Percentiles rank a stretch among this genome's conserved stretches.
phyloP scores from a whole-genome alignment of 352 stramenopile species.

The Lagenidium sp. region DNA sequence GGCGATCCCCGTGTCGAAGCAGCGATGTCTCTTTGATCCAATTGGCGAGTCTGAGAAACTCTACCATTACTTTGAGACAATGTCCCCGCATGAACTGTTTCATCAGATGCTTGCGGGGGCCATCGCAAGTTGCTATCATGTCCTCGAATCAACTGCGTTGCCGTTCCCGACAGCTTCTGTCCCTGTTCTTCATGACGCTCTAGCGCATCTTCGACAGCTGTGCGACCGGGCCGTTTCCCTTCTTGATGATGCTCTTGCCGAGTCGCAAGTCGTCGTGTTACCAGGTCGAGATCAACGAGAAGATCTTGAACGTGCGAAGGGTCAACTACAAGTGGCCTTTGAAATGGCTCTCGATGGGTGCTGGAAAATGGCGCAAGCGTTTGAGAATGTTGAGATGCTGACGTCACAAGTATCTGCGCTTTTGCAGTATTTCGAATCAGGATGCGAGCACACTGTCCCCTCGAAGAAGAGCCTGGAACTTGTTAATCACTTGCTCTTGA shows the following conservation, averaged over 20 bases:
- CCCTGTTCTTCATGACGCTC: conserved; percentile 22
- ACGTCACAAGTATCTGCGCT: conserved; percentile 40
- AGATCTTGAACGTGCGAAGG: conserved; percentile 25
- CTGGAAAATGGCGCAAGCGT: conserved; percentile 40
- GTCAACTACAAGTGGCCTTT: conserved; percentile 62
- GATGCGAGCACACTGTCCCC: too few relatives aligned
- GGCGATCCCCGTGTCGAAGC: conserved; percentile 38
- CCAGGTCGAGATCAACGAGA: conserved; percentile 25
- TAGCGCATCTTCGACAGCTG: conserved; percentile 22
- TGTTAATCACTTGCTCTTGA: conserved; percentile 9
- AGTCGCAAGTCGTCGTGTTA: conserved; percentile 55
- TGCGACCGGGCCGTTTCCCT: conserved; percentile 41
- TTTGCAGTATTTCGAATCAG: conserved; percentile 30
- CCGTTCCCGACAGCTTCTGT: conserved; percentile 17
- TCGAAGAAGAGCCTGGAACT: conserved; percentile 1
- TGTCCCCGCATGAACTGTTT: conserved; percentile 69
- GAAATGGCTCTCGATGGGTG: conserved; percentile 74
- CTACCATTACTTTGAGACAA: conserved; percentile 76
- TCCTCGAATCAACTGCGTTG: conserved; percentile 32
- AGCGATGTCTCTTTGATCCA: conserved; percentile 65
- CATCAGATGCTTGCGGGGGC: conserved; percentile 65
- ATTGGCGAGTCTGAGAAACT: conserved; percentile 71
- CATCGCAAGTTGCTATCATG: conserved; percentile 46
- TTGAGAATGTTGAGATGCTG: conserved; percentile 46
- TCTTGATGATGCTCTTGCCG: conserved; percentile 49